Conservation (phyloP, 2,329 filamentous ascomycete species). For the Fusarium sororula region DNA sequence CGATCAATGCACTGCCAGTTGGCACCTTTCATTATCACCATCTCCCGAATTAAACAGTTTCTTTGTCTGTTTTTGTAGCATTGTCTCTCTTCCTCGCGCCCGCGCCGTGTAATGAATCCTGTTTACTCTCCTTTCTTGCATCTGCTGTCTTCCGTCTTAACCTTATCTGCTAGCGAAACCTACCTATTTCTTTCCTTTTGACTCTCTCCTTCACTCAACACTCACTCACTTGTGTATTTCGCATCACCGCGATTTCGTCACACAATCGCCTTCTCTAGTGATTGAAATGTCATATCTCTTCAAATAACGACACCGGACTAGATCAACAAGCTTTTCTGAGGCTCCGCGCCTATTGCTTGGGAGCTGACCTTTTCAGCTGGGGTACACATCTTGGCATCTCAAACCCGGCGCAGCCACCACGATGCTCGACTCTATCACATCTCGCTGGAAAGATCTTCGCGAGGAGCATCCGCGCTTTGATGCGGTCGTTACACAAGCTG, state of each 20-base stretch:
- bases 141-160: not conserved
- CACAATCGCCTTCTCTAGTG: not conserved
- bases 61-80: not conserved
- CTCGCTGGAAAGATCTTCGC: conserved; percentile 35
- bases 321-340: not conserved
- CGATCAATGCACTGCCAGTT: conserved; percentile 21
- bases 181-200: not conserved
- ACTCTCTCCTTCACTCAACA: not conserved
- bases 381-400: conserved; percentile 20
- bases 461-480: conserved; percentile 33
- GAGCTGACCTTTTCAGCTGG: conserved; percentile 17
- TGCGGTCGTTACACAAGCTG: not conserved
- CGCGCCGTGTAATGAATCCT: not conserved
- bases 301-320: conserved; percentile 13
- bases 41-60: not conserved
- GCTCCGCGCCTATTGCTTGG: conserved; percentile 7
- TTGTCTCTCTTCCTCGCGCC: not conserved
- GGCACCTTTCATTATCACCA: conserved; percentile 6
- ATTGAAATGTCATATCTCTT: conserved; percentile 30
- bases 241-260: not conserved
- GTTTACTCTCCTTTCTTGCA: not conserved
- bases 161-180: not conserved
- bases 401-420: not conserved
- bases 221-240: not conserved
- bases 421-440: conserved; percentile 35